Base-by-base conservation (phyloP, 345 rosid genomes). In the Euphorbia peplus region DNA sequence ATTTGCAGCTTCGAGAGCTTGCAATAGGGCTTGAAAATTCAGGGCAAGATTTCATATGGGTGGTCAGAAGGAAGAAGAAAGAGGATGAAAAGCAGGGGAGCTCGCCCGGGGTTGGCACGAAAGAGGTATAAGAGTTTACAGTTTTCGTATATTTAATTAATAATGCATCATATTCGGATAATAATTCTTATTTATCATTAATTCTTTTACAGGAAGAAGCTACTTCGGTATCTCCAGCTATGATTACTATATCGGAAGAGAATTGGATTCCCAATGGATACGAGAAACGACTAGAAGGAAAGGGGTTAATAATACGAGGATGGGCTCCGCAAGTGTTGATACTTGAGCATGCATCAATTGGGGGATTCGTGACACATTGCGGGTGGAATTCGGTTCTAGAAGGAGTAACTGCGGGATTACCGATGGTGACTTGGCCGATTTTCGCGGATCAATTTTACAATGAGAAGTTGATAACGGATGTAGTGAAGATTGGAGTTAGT, bases 401-500 rank as follows among this genome's bases (percentile, higher is more conserved):
- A 47, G 51, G 51, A 13, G 16, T 51, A 51, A n/a, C 25, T 51
- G 56, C 25, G n/a, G 25, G 56, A 8, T 3, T 18, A 19, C 56
- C 56, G 21, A 51, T 47, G n/a, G 76, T 69, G 21, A 84, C 85
- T 3, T 77, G 83, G 88, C 84, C 83, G 0, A 28, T 75, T 6
- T 55, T 30, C 3, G 79, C 76, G 2, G 80, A 81, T 66, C 85
- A 79, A 51, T 81, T 81, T 44, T 75, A 54, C 66, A 83, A 77
- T 51, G 82, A 79, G 68, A 77, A 79, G 53, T 26, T 77, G 39
- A 60, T 84, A 25, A 75, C 79, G 0, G 60, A 66, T 10, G 77
- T 77, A 15, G 61, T 77, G 9, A 64, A 8, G 67, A 63, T 61
- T 1, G 86, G 86, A 18, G 56, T 77, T 8, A 39, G 48, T 0